Conservation (phyloP, 2,329 filamentous ascomycete species). For the Ophidiomyces ophidiicola region DNA sequence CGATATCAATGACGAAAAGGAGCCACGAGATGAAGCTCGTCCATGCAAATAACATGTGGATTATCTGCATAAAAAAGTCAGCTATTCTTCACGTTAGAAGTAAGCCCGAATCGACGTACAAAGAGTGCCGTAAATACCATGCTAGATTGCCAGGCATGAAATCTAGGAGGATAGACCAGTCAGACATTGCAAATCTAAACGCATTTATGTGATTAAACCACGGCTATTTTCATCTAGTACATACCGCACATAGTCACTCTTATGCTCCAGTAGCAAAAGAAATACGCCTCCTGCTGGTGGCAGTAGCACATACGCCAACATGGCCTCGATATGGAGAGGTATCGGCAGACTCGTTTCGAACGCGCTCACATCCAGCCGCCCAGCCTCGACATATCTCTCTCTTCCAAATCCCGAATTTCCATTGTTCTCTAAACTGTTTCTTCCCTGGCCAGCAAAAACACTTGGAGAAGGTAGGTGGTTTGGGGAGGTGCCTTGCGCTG, state of each 20-base stretch:
- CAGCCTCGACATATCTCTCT: constrained; percentile 36
- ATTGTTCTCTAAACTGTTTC: constrained; percentile 23
- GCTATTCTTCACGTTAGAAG: not conserved
- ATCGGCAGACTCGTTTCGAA: constrained; percentile 87
- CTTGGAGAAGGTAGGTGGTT: constrained; percentile 30
- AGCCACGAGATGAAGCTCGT: constrained; percentile 73
- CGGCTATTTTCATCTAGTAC: constrained; percentile 12
- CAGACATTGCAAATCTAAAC: too few relatives aligned
- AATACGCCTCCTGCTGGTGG: constrained; percentile 79
- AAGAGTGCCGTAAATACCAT: constrained; percentile 63
- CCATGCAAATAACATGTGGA: constrained; percentile 82
- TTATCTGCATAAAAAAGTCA: constrained; percentile 42
- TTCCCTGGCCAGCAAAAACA: constrained; percentile 26
- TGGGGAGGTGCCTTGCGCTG: constrained; percentile 32
- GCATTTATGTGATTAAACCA: too few relatives aligned
- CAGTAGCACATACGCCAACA: constrained; percentile 71
- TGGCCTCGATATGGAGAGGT: constrained; percentile 79
- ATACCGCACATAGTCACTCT: constrained; percentile 92
- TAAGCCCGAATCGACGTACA: constrained; percentile 25
- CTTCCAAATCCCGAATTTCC: constrained; percentile 22
- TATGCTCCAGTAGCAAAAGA: constrained; percentile 74
- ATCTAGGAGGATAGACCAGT: constrained; percentile 40
- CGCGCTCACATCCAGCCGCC: constrained; percentile 56
- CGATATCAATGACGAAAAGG: constrained; percentile 63
- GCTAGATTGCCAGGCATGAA: constrained; percentile 92